Evolutionary conservation across 2,329 filamentous ascomycete genomes (phyloP).

Genomic region (Lachnellula occidentalis): DNA sequence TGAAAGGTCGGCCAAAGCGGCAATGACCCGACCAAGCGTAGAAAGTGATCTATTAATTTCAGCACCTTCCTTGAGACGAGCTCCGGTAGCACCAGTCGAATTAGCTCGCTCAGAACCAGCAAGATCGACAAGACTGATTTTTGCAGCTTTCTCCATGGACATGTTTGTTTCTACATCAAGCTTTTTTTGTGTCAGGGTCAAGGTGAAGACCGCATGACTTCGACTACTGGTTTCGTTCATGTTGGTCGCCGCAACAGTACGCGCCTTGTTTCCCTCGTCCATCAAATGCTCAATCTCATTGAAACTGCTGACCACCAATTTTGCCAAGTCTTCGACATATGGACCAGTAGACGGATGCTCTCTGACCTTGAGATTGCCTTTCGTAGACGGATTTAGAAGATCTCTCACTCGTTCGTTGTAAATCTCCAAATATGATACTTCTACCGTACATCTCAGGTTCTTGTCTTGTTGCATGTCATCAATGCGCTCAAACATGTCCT

Average conservation of each 20-base stretch:
- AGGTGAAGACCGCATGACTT: conserved; percentile 95
- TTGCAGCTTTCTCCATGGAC: conserved; percentile 95
- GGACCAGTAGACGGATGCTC: conserved; percentile 97
- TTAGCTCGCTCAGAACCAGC: conserved; percentile 94
- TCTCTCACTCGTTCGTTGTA: conserved; percentile 98
- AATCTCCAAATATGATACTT: conserved; percentile 98
- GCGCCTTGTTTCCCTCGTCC: conserved; percentile 98
- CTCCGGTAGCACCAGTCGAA: conserved; percentile 95
- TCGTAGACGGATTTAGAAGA: conserved; percentile 88
- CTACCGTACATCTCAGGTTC: conserved; percentile 81
- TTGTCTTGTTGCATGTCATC: conserved; percentile 63
- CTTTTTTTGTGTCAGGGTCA: conserved; percentile 91
- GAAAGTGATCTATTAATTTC: conserved; percentile 98
- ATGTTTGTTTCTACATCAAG: conserved; percentile 90
- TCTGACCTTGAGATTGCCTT: conserved; percentile 93
- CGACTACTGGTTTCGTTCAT: conserved; percentile 99
- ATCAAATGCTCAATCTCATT: conserved; percentile 95
- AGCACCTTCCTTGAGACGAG: conserved; percentile 91
- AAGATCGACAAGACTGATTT: conserved; percentile 96
- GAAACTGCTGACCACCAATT: conserved; percentile 88
- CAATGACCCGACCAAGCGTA: conserved; percentile 94
- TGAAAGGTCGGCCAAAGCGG: conserved; percentile 85
- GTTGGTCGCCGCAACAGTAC: conserved; percentile 96
- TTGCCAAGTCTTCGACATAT: conserved; percentile 96
- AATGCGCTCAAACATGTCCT: conserved; percentile 95